Percentiles rank a stretch among this genome's conserved stretches.
These are phyloP conservation scores for Penicillium dipodomyicola DNA, from an alignment of 495 filamentous ascomycete genomes.

Conservation along the genomic window DNA sequence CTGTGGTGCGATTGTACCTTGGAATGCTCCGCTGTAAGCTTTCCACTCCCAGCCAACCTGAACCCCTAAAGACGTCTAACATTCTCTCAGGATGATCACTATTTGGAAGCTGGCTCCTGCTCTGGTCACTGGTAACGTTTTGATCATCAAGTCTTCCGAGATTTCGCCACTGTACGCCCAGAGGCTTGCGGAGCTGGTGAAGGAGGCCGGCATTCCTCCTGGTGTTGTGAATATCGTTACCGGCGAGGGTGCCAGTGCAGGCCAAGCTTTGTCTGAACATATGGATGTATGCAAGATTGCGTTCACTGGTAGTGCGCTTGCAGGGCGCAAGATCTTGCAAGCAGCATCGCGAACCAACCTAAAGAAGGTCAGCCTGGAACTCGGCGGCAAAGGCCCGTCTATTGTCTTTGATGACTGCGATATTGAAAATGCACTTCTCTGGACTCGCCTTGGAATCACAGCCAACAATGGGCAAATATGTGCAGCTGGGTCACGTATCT, in stretches of 20 bases:
- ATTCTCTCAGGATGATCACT: constrained; percentile 66
- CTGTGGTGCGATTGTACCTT: constrained; percentile 37
- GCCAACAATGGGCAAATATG: constrained; percentile 55
- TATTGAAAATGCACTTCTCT: constrained; percentile 40
- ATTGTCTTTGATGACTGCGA: constrained; percentile 48
- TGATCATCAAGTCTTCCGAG: constrained; percentile 91
- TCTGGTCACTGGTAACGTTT: constrained; percentile 54
- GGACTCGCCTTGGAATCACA: constrained; percentile 44
- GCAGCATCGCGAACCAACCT: constrained; percentile 44
- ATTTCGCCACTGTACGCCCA: constrained; percentile 85
- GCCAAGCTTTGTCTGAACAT: constrained; percentile 74
- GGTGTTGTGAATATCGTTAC: constrained; percentile 88
- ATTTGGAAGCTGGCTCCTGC: constrained; percentile 56
- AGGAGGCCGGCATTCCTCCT: constrained; percentile 81
- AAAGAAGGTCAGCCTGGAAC: constrained; percentile 48
- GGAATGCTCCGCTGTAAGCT: constrained; percentile 35
- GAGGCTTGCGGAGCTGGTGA: constrained; percentile 76
- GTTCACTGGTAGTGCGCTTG: constrained; percentile 28
- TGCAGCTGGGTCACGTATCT: constrained; percentile 49
- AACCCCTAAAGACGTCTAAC: too few relatives aligned
- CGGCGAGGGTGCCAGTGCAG: constrained; percentile 75
- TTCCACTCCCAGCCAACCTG: too few relatives aligned
- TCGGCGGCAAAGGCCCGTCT: constrained; percentile 46
- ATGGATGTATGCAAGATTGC: constrained; percentile 72
- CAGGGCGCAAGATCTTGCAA: constrained; percentile 31